Conservation (phyloP, 306 rosid genomes). For the Quercus engelmannii region DNA sequence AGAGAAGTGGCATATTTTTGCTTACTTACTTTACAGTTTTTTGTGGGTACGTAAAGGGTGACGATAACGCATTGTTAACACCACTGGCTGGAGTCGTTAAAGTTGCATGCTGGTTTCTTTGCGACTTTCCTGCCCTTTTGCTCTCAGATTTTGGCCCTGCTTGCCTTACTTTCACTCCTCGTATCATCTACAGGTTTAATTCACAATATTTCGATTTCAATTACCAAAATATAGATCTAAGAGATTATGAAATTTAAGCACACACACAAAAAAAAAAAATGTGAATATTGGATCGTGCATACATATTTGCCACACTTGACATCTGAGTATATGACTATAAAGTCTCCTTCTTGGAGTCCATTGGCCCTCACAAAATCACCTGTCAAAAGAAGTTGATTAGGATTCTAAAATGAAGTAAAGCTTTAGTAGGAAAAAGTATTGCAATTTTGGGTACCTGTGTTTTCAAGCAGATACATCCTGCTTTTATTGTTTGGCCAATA, state of each 20-base stretch:
- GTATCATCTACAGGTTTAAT: conserved; percentile 54
- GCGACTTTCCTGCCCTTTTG: conserved; percentile 61
- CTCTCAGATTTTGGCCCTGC: conserved; percentile 62
- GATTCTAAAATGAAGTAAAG: not conserved
- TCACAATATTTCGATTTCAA: not conserved
- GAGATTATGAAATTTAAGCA: not conserved
- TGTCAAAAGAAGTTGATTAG: conserved; percentile 4
- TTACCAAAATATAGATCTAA: not conserved
- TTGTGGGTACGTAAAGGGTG: conserved; percentile 11
- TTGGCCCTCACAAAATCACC: conserved; percentile 98
- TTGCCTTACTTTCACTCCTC: conserved; percentile 95
- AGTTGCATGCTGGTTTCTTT: conserved; percentile 58
- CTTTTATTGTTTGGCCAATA: conserved; percentile 99
- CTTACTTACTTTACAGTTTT: conserved; percentile 17
- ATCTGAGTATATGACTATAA: conserved; percentile 92
- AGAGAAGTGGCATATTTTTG: conserved; percentile 14
- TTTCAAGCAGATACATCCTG: conserved; percentile 98
- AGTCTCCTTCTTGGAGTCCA: conserved; percentile 99
- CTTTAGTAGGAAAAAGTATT: too few relatives aligned
- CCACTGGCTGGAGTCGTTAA: conserved; percentile 28
- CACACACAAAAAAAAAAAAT: not conserved
- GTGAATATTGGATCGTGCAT: not conserved
- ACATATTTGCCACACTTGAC: conserved; percentile 87
- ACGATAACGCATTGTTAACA: conserved; percentile 34
- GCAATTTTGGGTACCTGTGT: conserved; percentile 59